Percentiles rank a stretch among this genome's conserved stretches.
phyloP scores from a whole-genome alignment of 192 early-diverging fungal species.

The Gonapodya prolifera region DNA sequence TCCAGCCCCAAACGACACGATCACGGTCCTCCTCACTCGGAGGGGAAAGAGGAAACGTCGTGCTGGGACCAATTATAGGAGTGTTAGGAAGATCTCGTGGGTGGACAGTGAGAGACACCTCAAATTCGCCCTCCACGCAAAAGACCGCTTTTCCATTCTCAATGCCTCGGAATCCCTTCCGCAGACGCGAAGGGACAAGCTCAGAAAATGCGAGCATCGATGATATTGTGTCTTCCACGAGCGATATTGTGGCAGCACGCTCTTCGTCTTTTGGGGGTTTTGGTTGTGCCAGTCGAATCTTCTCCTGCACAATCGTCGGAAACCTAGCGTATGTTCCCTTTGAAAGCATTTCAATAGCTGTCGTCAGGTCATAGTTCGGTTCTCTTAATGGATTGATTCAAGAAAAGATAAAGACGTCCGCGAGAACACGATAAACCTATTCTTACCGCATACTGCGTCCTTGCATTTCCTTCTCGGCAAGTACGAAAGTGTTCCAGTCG shows the following conservation, averaged over 20 bases:
- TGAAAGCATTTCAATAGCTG: background rate
- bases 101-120: background rate
- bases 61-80: background rate
- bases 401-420: no score
- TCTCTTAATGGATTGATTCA: background rate
- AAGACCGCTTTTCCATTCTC: background rate
- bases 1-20: background rate
- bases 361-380: background rate
- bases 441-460: background rate
- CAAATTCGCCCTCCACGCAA: background rate
- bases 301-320: background rate
- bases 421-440: background rate
- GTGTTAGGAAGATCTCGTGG: background rate
- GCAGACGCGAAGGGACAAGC: background rate
- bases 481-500: background rate
- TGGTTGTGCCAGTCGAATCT: background rate
- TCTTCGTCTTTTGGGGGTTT: background rate
- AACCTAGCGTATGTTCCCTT: background rate
- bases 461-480: background rate
- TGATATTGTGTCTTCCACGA: background rate
- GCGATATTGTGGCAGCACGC: background rate
- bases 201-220: background rate
- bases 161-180: background rate
- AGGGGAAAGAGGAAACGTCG: background rate
- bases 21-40: background rate